Base-by-base conservation (phyloP, 495 filamentous ascomycete species). In the Stereocaulon alpinum region DNA sequence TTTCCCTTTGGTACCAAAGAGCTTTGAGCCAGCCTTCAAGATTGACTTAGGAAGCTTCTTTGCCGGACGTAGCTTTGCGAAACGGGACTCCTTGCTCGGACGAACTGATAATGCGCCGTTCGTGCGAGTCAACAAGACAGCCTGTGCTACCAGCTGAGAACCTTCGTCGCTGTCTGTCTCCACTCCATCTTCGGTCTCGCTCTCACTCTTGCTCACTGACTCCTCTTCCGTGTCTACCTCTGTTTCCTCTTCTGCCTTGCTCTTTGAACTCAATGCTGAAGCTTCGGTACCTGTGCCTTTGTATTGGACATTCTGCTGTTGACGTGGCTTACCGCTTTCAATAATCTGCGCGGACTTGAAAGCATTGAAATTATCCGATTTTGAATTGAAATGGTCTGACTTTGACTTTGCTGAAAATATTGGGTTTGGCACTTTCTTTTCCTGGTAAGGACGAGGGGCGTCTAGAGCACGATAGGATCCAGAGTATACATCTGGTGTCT, bases 391-490 rank as follows among this genome's bases (percentile, higher is more conserved):
- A 32, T 34, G 14, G 34, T 34, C 42, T 41, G 18, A 57, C 30
- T 20, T 58, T 54, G 29, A 62, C 54, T 5, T 53, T 49, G 41
- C 60, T 62, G 27, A 18, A 20, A 20, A 41, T 15, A 15, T 14
- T 15, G 56, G 7, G 12, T 12, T 32, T 29, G 9, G 27, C 18
- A 15, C 37, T 40, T 20, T 14, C 4, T 43, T 51, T 20, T 30
- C 11, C 18, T 10, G 4, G 11, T 15, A 17, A 29, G n/a, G 29
- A 40, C 56, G 29, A 10, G 56, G 40, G 20, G 56, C 56, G 56
- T 44, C 34, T 41, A 34, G 17, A 42, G 45, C 22, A 30, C 56
- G 56, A 40, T 51, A 59, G 40, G 41, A 59, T 32, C 56, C 56
- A 29, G 45, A 48, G 47, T 41, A 59, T 7, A 44, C 56, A 29